A percentile compares a stretch with the other conserved stretches of the same genome.
Evolutionary conservation across 129 eudicot genomes (phyloP).

Genomic region (Centaurea solstitialis): DNA sequence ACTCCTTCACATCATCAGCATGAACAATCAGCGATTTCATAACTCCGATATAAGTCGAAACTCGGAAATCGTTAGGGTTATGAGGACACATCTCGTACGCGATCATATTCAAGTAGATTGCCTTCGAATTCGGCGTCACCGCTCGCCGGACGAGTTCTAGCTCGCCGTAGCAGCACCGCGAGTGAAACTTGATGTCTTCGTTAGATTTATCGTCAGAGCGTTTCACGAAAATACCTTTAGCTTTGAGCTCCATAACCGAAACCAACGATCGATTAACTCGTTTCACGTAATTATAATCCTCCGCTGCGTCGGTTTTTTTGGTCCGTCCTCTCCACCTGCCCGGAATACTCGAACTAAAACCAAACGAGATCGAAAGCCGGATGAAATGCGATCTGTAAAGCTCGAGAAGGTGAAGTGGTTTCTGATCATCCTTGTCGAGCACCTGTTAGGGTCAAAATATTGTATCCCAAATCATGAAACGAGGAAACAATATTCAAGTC

Average conservation of each 20-base stretch:
- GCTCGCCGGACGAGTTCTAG: conserved; percentile 31
- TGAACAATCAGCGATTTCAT: conserved; percentile 42
- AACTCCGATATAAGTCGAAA: conserved; percentile 34
- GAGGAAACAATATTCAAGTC: too few relatives aligned
- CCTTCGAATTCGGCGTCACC: conserved; percentile 3
- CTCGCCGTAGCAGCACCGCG: conserved; percentile 26
- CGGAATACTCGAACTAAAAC: background rate
- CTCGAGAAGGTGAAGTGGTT: conserved; percentile 44
- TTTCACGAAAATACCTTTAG: conserved; percentile 30
- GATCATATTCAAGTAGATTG: conserved; percentile 37
- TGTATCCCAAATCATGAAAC: too few relatives aligned
- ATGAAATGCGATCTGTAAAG: conserved; percentile 39
- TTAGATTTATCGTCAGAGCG: conserved; percentile 6
- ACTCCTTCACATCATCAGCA: conserved; percentile 40
- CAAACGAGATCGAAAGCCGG: conserved; percentile 8
- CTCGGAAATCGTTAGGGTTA: conserved; percentile 33
- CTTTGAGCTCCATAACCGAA: conserved; percentile 37
- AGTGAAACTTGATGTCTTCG: conserved; percentile 34
- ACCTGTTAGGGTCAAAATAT: conserved; percentile 10
- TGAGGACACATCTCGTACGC: conserved; percentile 50
- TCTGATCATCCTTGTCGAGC: conserved; percentile 9
- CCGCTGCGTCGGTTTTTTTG: background rate
- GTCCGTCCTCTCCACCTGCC: background rate
- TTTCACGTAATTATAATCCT: conserved; percentile 19
- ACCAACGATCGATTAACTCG: conserved; percentile 29